Base-by-base conservation (phyloP, 306 rosid species). In the Pyrus pyrifolia region DNA sequence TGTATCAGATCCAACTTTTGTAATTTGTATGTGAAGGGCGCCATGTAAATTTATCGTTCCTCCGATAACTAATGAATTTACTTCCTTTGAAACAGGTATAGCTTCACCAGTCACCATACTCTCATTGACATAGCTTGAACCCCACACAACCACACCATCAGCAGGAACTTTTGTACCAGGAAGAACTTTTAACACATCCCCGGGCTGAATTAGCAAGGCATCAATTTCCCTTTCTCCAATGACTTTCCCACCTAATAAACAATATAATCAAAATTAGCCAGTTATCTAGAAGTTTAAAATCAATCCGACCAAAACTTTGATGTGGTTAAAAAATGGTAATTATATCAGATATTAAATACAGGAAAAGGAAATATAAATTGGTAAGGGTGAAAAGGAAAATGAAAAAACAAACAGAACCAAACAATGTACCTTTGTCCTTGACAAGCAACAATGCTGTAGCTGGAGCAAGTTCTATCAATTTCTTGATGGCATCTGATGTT, bases 61-160 rank as follows among this genome's bases (percentile, higher is more conserved):
- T 35, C 99, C 99, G 73, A 96, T 91, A 61, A 89, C 93, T 3
- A 83, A 73, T 23, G 97, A 84, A 86, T 89, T 68, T 73, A 79
- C 82, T 75, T 96, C 98, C 90, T 92, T 96, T 66, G 68, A 84
- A 82, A 91, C 87, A 73, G 96, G 93, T 78, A 82, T 81, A 68
- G 98, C 81, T 86, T 96, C 99, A 76, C 99, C 99, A 2, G 99
- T 96, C 59, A 96, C 98, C 99, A 96, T 92, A 82, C 99, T 86
- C 88, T 96, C 98, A 70, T 96, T 89, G 33, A 91, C 96, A 84
- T 91, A 88, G 80, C 98, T 96, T 76, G 97, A 87, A 22, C 99
- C 99, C 99, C 97, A 83, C 63, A 81, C 83, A 70, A 96, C 93
- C 52, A 82, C 73, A 60, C 98, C 97, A 82, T 96, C 99, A 57